Conservation (phyloP, 306 rosid genomes). For the Herpetospermum pedunculosum region DNA sequence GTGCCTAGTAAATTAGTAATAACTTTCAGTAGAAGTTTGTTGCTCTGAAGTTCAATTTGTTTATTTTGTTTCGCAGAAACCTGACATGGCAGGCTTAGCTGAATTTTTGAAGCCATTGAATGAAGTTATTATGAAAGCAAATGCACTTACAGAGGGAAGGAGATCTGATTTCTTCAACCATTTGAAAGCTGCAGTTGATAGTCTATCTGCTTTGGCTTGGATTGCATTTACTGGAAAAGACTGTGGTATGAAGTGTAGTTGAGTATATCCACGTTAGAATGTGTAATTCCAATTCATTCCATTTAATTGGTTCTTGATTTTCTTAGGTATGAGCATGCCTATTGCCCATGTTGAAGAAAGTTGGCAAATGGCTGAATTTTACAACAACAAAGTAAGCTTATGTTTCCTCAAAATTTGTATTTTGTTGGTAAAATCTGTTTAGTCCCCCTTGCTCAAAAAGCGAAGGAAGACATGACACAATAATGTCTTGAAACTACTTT, state of each 20-base stretch:
- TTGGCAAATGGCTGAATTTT: slow-evolving; percentile 99
- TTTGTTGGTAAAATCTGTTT: slow-evolving; percentile 8
- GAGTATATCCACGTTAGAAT: slow-evolving; percentile 8
- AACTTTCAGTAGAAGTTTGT: background rate
- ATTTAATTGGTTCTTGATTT: slow-evolving; percentile 15
- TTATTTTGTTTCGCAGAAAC: slow-evolving; percentile 50
- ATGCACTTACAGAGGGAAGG: slow-evolving; percentile 65
- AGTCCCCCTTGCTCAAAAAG: slow-evolving; percentile 1
- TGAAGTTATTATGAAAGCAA: slow-evolving; percentile 51
- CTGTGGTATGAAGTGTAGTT: slow-evolving; percentile 45
- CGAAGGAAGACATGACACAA: background rate
- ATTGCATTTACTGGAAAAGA: slow-evolving; percentile 81
- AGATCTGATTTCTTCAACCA: slow-evolving; percentile 80
- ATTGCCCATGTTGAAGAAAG: slow-evolving; percentile 95
- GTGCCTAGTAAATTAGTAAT: background rate
- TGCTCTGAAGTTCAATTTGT: background rate
- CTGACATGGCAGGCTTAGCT: slow-evolving; percentile 54
- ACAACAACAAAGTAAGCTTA: slow-evolving; percentile 78
- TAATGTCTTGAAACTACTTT: background rate
- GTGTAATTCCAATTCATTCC: background rate
- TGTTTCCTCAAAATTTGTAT: slow-evolving; percentile 11
- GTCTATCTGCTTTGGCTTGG: slow-evolving; percentile 96
- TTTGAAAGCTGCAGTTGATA: slow-evolving; percentile 77
- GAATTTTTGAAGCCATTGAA: slow-evolving; percentile 86
- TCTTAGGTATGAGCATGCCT: slow-evolving; percentile 97